phyloP scores from a whole-genome alignment of 352 stramenopile species.

The Globisporangium irregulare region DNA sequence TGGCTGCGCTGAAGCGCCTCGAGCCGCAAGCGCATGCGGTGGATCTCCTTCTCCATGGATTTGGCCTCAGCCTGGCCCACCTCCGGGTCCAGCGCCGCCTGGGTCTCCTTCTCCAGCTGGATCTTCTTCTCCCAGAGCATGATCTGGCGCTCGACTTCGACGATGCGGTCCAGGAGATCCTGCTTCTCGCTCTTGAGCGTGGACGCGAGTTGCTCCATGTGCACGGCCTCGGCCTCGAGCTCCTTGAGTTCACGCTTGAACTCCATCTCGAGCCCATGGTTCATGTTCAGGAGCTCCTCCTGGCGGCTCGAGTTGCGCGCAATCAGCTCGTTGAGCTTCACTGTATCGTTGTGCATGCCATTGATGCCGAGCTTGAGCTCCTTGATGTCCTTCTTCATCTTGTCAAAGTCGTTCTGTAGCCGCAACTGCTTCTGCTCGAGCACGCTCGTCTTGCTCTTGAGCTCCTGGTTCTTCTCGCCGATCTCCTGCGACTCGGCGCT shows the following conservation, averaged over 20 bases:
- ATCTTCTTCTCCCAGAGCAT: slow-evolving; percentile 97
- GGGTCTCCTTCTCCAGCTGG: slow-evolving; percentile 94
- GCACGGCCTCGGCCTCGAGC: slow-evolving; percentile 75
- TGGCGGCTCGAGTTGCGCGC: slow-evolving; percentile 78
- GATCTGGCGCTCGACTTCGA: slow-evolving; percentile 91
- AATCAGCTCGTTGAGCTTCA: slow-evolving; percentile 93
- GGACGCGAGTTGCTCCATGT: slow-evolving; percentile 71
- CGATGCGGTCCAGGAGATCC: slow-evolving; percentile 85
- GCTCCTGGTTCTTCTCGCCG: slow-evolving; percentile 86
- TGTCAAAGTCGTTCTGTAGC: slow-evolving; percentile 80
- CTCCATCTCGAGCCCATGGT: slow-evolving; percentile 87
- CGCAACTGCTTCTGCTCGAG: slow-evolving; percentile 89
- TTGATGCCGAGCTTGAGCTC: slow-evolving; percentile 66
- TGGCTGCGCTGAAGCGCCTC: slow-evolving; percentile 89
- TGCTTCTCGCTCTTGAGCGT: slow-evolving; percentile 83
- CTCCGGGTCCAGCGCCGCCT: slow-evolving; percentile 90
- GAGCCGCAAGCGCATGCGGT: slow-evolving; percentile 93
- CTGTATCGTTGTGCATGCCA: slow-evolving; percentile 91
- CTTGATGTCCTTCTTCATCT: slow-evolving; percentile 82
- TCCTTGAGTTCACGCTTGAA: slow-evolving; percentile 91
- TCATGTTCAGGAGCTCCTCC: slow-evolving; percentile 82
- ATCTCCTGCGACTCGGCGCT: slow-evolving; percentile 87
- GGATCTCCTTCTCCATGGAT: slow-evolving; percentile 95
- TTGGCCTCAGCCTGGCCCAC: slow-evolving; percentile 89
- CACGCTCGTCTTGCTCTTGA: slow-evolving; percentile 88